phyloP scores from a whole-genome alignment of 306 rosid species.

The Arachis hypogaea region DNA sequence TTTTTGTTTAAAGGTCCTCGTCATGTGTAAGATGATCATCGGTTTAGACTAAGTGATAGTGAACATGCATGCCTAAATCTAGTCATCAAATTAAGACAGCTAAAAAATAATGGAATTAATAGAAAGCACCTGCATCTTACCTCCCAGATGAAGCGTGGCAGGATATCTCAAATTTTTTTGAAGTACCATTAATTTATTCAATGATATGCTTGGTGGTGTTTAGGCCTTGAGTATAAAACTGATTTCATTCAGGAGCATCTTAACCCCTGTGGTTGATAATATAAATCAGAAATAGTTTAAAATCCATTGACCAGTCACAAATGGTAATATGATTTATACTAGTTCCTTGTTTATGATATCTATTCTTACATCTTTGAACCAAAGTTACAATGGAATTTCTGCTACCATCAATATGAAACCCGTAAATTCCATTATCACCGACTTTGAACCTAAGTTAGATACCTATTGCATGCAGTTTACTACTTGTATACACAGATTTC shows the following conservation, averaged over 20 bases:
- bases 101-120: background rate
- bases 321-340: background rate
- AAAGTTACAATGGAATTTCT: slow-evolving; percentile 5
- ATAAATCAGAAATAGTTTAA: background rate
- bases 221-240: background rate
- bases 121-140: background rate
- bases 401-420: background rate
- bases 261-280: background rate
- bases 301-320: background rate
- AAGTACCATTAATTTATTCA: background rate
- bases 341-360: background rate
- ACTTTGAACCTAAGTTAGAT: background rate
- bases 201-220: background rate
- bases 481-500: slow-evolving; percentile 13
- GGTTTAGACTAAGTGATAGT: background rate
- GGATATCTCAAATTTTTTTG: background rate
- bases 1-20: background rate
- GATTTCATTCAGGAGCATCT: background rate
- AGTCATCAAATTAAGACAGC: background rate
- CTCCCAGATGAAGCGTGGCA: background rate
- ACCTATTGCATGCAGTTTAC: background rate
- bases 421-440: background rate
- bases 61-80: background rate
- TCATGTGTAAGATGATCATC: background rate
- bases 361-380: background rate